A percentile compares a stretch with the other conserved stretches of the same genome.
Conservation (phyloP, 2,329 filamentous ascomycete genomes). For the Paraphaeosphaeria minitans region DNA sequence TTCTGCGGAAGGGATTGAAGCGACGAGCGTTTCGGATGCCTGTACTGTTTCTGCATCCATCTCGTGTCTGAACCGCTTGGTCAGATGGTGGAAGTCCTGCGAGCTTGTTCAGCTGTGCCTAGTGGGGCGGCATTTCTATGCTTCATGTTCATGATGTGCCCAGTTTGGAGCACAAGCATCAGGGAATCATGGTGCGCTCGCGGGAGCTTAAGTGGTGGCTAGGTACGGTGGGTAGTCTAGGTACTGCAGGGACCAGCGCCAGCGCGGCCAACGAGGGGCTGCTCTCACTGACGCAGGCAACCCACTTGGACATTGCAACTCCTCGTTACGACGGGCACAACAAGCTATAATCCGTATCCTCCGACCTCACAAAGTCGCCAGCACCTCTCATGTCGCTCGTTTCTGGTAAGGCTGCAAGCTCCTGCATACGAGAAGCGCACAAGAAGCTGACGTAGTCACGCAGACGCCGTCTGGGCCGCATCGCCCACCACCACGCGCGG, state of each 20-base stretch:
- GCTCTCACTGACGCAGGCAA: slow-evolving; percentile 6
- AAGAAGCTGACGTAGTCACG: slow-evolving; percentile 33
- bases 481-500: slow-evolving; percentile 83
- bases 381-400: slow-evolving; percentile 13
- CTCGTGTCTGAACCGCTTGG: background rate
- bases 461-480: slow-evolving; percentile 80
- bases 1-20: no score
- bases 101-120: background rate
- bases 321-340: background rate
- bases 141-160: background rate
- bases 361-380: background rate
- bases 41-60: background rate
- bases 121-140: no score
- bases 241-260: slow-evolving; percentile 8
- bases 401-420: slow-evolving; percentile 10
- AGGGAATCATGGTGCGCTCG: background rate
- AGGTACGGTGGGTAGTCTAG: no score
- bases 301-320: background rate
- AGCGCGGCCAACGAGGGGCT: slow-evolving; percentile 8
- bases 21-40: background rate
- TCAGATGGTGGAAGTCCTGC: background rate
- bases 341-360: background rate
- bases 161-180: background rate
- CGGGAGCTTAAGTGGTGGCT: background rate
- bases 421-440: background rate